Evolutionary conservation across 1,284 basidiomycete genomes (phyloP), one percentile per base, ranked within the genome.

Genomic region (Apiotrichum brassicae): DNA sequence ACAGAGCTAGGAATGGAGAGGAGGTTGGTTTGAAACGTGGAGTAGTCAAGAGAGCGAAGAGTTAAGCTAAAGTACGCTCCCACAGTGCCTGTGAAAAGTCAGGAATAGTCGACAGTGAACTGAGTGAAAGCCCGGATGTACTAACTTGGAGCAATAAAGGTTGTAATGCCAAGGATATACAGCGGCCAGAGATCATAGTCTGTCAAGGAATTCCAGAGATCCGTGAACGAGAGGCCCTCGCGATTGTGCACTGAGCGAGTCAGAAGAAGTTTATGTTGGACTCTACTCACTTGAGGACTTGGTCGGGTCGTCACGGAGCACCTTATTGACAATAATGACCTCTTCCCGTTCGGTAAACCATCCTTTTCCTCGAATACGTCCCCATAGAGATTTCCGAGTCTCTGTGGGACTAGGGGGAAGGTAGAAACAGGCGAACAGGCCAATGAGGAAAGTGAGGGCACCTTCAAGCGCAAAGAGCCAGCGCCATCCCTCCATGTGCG

Each of bases 271-370:
- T 30, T 14, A 30, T 30, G 14, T 30, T 30, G 14, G 4, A 12
- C 16, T 6, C n/a, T 19, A 43, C 47, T 35, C 26, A 48, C 47
- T 53, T 3, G 33, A 37, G 11, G 43, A 42, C 58, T 76, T 76
- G 26, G 65, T 64, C 1, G 70, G 75, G 44, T 76, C 76, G 51
- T 76, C 76, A 5, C 76, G 64, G 0, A 76, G 58, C 4, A 76
- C 69, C 34, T 68, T 68, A 61, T 75, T 76, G 56, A 76, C 74
- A 34, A 76, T 64, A 57, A 77, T 74, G 6, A 59, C 66, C 42
- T 74, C 73, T 39, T 76, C 75, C 16, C 68, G 58, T 43, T 75
- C 75, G 0, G 62, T 71, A 57, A 76, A 76, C 68, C 69, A 76
- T 1, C 70, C 70, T 14, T 70, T 65, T 18, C 43, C 43, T 3